Percentiles rank a stretch among this genome's conserved stretches.
phyloP scores from a whole-genome alignment of 2,329 filamentous ascomycete genomes.

The Cryphonectria naterciae region DNA sequence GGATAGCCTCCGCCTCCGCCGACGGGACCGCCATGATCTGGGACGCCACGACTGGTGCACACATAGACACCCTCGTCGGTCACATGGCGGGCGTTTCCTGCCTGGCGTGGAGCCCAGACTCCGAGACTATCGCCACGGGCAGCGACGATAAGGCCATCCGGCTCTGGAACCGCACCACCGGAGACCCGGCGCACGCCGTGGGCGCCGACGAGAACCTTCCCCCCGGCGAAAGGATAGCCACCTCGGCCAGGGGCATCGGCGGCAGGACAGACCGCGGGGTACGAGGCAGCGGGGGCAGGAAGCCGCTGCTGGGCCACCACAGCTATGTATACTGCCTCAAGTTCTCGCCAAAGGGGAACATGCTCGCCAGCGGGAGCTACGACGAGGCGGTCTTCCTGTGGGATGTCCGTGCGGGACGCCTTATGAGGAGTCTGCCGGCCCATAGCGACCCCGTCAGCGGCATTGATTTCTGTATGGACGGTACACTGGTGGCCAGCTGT shows the following conservation, averaged over 20 bases:
- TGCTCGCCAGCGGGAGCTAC: slow-evolving; percentile 92
- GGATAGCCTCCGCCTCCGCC: slow-evolving; percentile 88
- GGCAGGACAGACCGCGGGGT: slow-evolving; percentile 25
- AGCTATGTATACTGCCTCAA: slow-evolving; percentile 95
- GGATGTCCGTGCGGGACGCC: slow-evolving; percentile 85
- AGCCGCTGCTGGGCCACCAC: slow-evolving; percentile 80
- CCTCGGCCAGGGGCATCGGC: slow-evolving; percentile 22
- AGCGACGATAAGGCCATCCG: slow-evolving; percentile 96
- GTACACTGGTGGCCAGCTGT: slow-evolving; percentile 89
- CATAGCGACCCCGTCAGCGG: slow-evolving; percentile 94
- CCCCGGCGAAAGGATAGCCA: slow-evolving; percentile 29
- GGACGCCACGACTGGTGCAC: slow-evolving; percentile 75
- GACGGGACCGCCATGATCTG: slow-evolving; percentile 92
- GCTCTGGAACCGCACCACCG: slow-evolving; percentile 80
- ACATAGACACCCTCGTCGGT: slow-evolving; percentile 87
- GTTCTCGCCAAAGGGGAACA: slow-evolving; percentile 98
- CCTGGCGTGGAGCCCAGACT: slow-evolving; percentile 92
- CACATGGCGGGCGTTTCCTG: slow-evolving; percentile 93
- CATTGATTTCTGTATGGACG: slow-evolving; percentile 91
- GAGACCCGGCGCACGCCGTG: slow-evolving; percentile 42
- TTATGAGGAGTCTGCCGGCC: slow-evolving; percentile 90
- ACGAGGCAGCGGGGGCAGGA: slow-evolving; percentile 42
- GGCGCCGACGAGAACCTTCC: slow-evolving; percentile 30
- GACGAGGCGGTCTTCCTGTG: slow-evolving; percentile 97
- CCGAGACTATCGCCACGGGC: slow-evolving; percentile 82